Evolutionary conservation across 495 filamentous ascomycete genomes (phyloP).

Genomic region (Thozetella sp.): DNA sequence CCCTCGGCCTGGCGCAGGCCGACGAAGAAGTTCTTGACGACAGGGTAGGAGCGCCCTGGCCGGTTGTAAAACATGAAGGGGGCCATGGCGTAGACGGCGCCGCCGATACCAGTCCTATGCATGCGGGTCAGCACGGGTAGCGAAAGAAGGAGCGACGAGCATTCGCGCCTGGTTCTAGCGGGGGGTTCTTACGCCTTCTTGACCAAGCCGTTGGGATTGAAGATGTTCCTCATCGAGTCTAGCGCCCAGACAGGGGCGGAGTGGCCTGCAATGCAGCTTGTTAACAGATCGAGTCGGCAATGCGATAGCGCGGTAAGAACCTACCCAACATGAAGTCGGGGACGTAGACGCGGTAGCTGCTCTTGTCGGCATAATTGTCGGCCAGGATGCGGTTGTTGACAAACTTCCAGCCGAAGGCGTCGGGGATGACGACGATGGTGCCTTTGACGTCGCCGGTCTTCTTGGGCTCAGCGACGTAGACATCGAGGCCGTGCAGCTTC

Average conservation of each 20-base stretch:
- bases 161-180: too few species aligned
- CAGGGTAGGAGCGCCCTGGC: constrained; percentile 22
- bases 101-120: constrained; percentile 8
- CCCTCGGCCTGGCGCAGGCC: constrained; percentile 11
- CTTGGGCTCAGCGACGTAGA: constrained; percentile 38
- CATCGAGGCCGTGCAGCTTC: constrained; percentile 39
- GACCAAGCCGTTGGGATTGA: constrained; percentile 6
- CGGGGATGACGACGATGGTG: constrained; percentile 47
- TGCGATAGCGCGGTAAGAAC: constrained; percentile 1
- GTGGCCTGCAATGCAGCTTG: constrained; percentile 5
- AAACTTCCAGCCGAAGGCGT: constrained; percentile 51
- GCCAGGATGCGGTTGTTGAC: constrained; percentile 48
- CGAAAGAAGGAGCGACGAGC: too few species aligned
- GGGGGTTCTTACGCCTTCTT: constrained; percentile 16
- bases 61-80: constrained; percentile 24
- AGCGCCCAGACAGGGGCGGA: constrained; percentile 8
- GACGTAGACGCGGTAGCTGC: constrained; percentile 38
- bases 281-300: not conserved
- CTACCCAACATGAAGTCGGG: constrained; percentile 53
- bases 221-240: constrained; percentile 4
- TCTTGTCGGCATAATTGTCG: constrained; percentile 44
- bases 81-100: constrained; percentile 17
- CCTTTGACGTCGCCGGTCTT: constrained; percentile 24
- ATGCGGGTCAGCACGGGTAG: too few species aligned
- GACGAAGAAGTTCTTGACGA: constrained; percentile 16